Conservation (phyloP, 2,329 filamentous ascomycete species). For the Pseudogymnoascus sp. region DNA sequence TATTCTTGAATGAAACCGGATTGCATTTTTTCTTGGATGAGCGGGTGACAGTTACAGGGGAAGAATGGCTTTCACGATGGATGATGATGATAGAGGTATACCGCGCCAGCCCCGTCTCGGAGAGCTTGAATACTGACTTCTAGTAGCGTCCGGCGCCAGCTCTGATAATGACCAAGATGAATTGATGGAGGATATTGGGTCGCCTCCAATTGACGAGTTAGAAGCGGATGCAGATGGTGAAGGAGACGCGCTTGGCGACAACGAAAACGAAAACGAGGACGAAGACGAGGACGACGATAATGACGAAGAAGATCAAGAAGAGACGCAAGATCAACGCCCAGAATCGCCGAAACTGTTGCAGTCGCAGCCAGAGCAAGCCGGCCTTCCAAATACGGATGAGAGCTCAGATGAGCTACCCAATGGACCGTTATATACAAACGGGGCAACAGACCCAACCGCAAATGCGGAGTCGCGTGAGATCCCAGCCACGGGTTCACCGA, state of each 20-base stretch:
- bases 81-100: constrained; percentile 29
- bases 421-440: constrained; percentile 19
- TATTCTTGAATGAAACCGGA: background rate
- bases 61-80: constrained; percentile 22
- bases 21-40: background rate
- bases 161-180: constrained; percentile 50
- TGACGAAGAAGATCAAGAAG: constrained; percentile 50
- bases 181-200: constrained; percentile 44
- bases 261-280: constrained; percentile 25
- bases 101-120: background rate
- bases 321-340: constrained; percentile 36
- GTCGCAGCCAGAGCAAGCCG: constrained; percentile 23
- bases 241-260: constrained; percentile 29
- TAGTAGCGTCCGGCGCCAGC: constrained; percentile 34
- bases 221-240: constrained; percentile 28
- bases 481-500: constrained; percentile 27
- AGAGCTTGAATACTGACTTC: constrained; percentile 11
- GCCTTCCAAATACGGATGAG: constrained; percentile 22
- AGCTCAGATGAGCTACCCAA: constrained; percentile 24
- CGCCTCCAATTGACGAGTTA: constrained; percentile 29
- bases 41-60: background rate
- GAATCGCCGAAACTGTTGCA: constrained; percentile 5
- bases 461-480: constrained; percentile 23
- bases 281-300: constrained; percentile 28
- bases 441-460: constrained; percentile 23